These are phyloP conservation scores for Cnidoscolus chayamansa DNA, from an alignment of 441 rosid genomes.

Conservation along the genomic window DNA sequence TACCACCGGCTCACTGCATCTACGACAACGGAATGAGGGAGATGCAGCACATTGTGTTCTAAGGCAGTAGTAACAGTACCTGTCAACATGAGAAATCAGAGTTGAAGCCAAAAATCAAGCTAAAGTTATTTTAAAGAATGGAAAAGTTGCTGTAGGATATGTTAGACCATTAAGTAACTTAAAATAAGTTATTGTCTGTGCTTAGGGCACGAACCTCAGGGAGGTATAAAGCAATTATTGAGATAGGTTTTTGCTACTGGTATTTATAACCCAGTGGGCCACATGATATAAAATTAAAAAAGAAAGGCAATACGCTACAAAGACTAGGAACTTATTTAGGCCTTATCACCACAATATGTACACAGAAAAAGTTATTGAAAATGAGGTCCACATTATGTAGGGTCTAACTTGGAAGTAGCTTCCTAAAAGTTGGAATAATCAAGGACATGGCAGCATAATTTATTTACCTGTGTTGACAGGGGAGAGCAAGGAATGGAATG, in stretches of 20 bases:
- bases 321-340: neutral
- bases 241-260: neutral
- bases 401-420: neutral
- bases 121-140: neutral
- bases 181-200: neutral
- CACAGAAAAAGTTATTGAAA: neutral
- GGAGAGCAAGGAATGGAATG: constrained; percentile 80
- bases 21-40: constrained; percentile 65
- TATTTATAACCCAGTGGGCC: neutral
- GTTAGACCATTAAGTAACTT: neutral
- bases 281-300: neutral
- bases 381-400: neutral
- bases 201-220: neutral
- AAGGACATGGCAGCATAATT: constrained; percentile 10
- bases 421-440: neutral
- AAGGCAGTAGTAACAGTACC: constrained; percentile 93
- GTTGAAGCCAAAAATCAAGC: neutral
- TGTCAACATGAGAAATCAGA: constrained; percentile 33
- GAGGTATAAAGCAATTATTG: neutral
- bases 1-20: constrained; percentile 67
- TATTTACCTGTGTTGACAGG: constrained; percentile 82
- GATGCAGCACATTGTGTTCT: constrained; percentile 76
- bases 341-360: neutral
- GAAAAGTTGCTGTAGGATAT: neutral
- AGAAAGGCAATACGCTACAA: no score